Evolutionary conservation across 345 rosid genomes (phyloP), one percentile per base, ranked within the genome.

Genomic region (Moringa oleifera): DNA sequence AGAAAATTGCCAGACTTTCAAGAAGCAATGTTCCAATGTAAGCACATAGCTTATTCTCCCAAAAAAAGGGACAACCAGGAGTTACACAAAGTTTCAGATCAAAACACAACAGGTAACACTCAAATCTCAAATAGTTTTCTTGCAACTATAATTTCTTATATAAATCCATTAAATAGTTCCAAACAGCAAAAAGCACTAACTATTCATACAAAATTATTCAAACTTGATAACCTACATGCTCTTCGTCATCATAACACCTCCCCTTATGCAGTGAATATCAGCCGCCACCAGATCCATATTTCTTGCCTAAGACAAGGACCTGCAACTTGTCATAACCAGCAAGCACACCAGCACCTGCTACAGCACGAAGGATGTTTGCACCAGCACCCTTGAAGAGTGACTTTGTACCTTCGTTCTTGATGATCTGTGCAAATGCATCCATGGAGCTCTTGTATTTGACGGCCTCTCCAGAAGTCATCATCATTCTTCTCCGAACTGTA

Each of bases 391-490:
- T 83, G 73, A 81, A 83, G 36, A 83, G 82, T 7, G 88, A 83
- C 61, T 61, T 81, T 6, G 79, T 0, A 20, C 88, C 85, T 73
- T 83, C 88, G 0, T 83, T 80, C 75, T 81, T 79, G 4, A 83
- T 0, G 37, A 81, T 83, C 68, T 83, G 82, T 18, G 16, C 10
- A 55, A 83, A 83, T 8, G 83, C 85, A 49, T 68, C 80, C 68
- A 74, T 0, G 0, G 88, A 83, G 68, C 83, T 79, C 72, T 74
- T 81, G 74, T 81, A 83, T 64, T 83, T 83, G 46, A 81, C 82
- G n/a, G 88, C 83, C 67, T 83, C 88, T 37, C 88, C 88, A 2
- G 88, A 83, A 13, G 85, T 83, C 88, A 83, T 83, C 88, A 83
- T 83, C 88, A 83, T 83, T 68, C 88, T 77, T 78, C 88, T 79